Conservation (phyloP, 2,329 filamentous ascomycete genomes). For the Colletotrichum brevisporum region DNA sequence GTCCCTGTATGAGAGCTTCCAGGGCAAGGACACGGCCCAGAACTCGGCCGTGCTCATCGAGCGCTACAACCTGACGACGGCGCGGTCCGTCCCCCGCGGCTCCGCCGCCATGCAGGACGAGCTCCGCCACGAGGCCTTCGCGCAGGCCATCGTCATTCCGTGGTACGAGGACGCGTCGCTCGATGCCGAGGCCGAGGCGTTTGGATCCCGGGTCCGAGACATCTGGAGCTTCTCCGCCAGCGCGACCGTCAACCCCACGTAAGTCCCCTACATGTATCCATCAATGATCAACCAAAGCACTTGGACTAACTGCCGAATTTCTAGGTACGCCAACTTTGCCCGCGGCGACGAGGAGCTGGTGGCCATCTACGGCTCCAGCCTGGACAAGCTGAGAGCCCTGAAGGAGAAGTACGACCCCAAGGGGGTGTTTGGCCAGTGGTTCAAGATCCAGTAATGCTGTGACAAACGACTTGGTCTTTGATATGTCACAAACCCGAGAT, state of each 20-base stretch:
- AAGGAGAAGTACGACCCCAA: constrained; percentile 48
- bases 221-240: constrained; percentile 44
- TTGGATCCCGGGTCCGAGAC: constrained; percentile 49
- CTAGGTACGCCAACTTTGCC: constrained; percentile 50
- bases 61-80: constrained; percentile 53
- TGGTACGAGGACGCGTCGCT: constrained; percentile 55
- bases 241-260: constrained; percentile 43
- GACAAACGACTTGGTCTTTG: neutral
- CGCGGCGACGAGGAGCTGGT: constrained; percentile 49
- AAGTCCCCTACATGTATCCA: neutral
- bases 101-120: constrained; percentile 49
- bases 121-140: constrained; percentile 49
- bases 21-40: constrained; percentile 47
- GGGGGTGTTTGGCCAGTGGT: constrained; percentile 49
- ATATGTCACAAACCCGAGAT: neutral
- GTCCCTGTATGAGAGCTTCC: constrained; percentile 53
- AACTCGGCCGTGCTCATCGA: constrained; percentile 52
- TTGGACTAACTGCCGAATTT: neutral
- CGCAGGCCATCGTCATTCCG: constrained; percentile 53
- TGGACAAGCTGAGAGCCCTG: constrained; percentile 44
- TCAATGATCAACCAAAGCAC: too few relatives aligned
- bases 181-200: constrained; percentile 51
- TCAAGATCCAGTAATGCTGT: constrained; percentile 27
- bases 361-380: constrained; percentile 45
- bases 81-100: constrained; percentile 41